Evolutionary conservation across 352 stramenopile species (phyloP), one percentile per base, ranked within the genome.

Genomic region (Phytophthora syringae): DNA sequence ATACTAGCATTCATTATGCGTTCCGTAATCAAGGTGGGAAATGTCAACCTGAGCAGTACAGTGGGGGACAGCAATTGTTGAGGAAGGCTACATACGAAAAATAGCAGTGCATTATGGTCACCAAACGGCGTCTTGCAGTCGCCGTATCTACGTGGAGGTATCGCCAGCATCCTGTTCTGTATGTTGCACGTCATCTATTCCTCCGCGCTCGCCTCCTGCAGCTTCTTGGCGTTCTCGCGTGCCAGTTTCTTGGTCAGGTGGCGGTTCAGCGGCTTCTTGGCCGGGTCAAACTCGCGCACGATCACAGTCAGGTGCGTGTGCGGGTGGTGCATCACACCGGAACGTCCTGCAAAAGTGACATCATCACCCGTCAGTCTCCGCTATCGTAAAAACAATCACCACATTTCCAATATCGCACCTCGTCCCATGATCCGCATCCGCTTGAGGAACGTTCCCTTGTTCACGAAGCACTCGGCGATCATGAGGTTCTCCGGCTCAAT

Each of bases 401-500:
- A 51, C 7, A 39, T 4, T 39, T 39, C 44, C 45, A 32, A 11
- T n/a, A 58, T 62, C 70, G 53, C 60, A 90, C 84, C 86, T 84
- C 86, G 80, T 6, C 86, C 86, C 86, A 95, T 95, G 67, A 93
- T 92, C 49, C 83, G 81, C 57, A 93, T 60, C 52, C 86, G 86
- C 79, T 95, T 95, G 28, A 95, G 74, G 70, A 82, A 93, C 39
- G 84, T 70, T 40, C 87, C 87, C 65, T 94, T 93, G 74, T 92
- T 94, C 43, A 95, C 85, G 42, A 95, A 94, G 67, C 83, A 92
- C 72, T 95, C 84, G 37, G 84, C 72, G 32, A 95, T 73, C 74
- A 92, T 82, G 50, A 95, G 75, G 67, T 93, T 93, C 60, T 88
- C 74, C 3, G 87, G 87, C 60, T 95, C 85, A 66, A 95, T 92